phyloP scores from a whole-genome alignment of 345 rosid genomes.

The Carallia brachiata region DNA sequence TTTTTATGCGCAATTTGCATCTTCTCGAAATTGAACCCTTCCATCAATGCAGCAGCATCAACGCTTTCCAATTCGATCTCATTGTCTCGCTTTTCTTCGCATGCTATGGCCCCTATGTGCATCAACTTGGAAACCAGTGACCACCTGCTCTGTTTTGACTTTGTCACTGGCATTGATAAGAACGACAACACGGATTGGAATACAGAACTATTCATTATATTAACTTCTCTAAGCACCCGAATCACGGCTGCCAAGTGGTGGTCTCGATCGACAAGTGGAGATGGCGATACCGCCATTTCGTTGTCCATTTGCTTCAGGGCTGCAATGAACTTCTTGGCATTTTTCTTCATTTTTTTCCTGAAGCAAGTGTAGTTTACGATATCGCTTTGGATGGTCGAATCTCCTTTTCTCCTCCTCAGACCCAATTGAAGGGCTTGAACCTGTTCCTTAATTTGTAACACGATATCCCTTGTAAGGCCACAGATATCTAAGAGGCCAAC shows the following conservation, averaged over 20 bases:
- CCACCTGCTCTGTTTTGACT: constrained; percentile 45
- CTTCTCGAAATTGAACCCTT: constrained; percentile 21
- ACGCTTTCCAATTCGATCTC: constrained; percentile 44
- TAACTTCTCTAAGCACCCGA: constrained; percentile 42
- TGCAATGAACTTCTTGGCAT: constrained; percentile 42
- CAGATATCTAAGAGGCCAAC: constrained; percentile 61
- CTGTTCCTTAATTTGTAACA: constrained; percentile 48
- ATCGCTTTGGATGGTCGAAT: constrained; percentile 27
- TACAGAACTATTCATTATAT: constrained; percentile 27
- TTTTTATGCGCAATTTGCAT: constrained; percentile 30
- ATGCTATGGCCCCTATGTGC: constrained; percentile 30
- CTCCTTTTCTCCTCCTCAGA: constrained; percentile 51
- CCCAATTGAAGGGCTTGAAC: constrained; percentile 56
- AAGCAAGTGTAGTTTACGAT: constrained; percentile 31
- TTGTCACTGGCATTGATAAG: constrained; percentile 33
- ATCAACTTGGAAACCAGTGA: constrained; percentile 44
- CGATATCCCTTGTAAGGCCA: constrained; percentile 47
- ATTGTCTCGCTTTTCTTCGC: constrained; percentile 34
- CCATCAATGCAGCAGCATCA: constrained; percentile 32
- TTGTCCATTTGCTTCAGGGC: constrained; percentile 50
- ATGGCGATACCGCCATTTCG: constrained; percentile 6
- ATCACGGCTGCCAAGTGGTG: constrained; percentile 39
- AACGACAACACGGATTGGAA: constrained; percentile 49
- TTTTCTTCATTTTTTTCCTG: constrained; percentile 57
- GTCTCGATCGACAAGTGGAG: constrained; percentile 26